These are phyloP conservation scores for Botrytis cinerea DNA, from an alignment of 2,329 filamentous ascomycete genomes.

Conservation along the genomic window DNA sequence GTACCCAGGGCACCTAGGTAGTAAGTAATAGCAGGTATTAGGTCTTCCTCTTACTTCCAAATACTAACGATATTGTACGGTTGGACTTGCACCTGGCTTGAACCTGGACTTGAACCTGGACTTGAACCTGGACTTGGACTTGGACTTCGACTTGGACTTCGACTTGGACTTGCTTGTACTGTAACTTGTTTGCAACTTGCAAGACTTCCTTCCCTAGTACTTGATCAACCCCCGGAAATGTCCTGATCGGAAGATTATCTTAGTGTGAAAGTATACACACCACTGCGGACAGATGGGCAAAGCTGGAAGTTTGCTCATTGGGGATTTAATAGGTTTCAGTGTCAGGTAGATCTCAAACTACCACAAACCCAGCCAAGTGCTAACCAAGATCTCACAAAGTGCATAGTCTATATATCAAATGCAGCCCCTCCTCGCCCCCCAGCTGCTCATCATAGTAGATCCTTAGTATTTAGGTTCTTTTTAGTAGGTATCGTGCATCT, in stretches of 20 bases:
- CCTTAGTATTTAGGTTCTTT: neutral
- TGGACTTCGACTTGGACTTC: no score
- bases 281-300: neutral
- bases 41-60: neutral
- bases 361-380: neutral
- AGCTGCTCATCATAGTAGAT: neutral
- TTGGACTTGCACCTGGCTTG: neutral
- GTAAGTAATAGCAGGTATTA: neutral
- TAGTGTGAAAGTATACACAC: neutral
- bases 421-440: neutral
- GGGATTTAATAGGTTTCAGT: neutral
- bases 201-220: neutral
- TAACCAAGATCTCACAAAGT: no score
- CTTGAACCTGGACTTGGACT: no score
- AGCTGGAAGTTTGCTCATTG: neutral
- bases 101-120: neutral
- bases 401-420: neutral
- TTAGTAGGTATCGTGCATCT: neutral
- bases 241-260: neutral
- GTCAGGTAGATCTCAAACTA: neutral
- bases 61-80: neutral
- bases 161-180: neutral
- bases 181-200: neutral
- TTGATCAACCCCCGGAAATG: neutral
- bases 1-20: no score